Evolutionary conservation across 352 stramenopile genomes (phyloP), one percentile per base, ranked within the genome.

Genomic region (Phytophthora ohioensis): DNA sequence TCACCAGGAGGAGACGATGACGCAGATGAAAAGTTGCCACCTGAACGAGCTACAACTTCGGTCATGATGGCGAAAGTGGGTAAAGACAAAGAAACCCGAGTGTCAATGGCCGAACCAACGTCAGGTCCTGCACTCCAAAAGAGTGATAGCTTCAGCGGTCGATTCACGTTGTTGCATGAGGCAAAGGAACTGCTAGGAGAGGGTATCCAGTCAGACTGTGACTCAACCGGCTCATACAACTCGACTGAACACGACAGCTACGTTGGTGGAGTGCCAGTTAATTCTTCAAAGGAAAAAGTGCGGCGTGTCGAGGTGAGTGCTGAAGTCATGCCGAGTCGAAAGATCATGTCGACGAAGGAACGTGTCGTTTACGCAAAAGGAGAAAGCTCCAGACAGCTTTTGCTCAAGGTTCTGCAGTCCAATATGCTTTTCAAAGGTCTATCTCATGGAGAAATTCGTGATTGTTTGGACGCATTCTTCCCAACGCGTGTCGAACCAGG

Each of bases 391-490:
- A 73, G 76, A 34, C 75, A 90, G 45, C 65, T 93, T 59, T 63
- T 91, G 35, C 71, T 87, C 34, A 82, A 88, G 54, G 76, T 92
- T 3, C 48, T 94, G 35, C 85, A 87, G 67, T 90, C 82, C 7
- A 94, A 94, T 53, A 82, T 94, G 7, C 64, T 94, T 15, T 93
- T 94, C 62, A 77, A 86, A 36, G 85, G 87, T 0, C 78, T 86
- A 27, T 84, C 84, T 10, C 76, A 78, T 9, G 68, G 69, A 1
- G 87, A 94, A 65, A 72, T 84, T 27, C 63, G 67, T 12, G 85
- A 93, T 45, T 94, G 87, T 47, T 81, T 94, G 31, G 85, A 93
- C 52, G 80, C 87, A 1, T 94, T 94, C 57, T 87, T 90, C 60
- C 81, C 82, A 3, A 88, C 90, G 74, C 73, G 77, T 9, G 76